Base-by-base conservation (phyloP, 257 asterid genomes). In the Gynochthodes officinalis region DNA sequence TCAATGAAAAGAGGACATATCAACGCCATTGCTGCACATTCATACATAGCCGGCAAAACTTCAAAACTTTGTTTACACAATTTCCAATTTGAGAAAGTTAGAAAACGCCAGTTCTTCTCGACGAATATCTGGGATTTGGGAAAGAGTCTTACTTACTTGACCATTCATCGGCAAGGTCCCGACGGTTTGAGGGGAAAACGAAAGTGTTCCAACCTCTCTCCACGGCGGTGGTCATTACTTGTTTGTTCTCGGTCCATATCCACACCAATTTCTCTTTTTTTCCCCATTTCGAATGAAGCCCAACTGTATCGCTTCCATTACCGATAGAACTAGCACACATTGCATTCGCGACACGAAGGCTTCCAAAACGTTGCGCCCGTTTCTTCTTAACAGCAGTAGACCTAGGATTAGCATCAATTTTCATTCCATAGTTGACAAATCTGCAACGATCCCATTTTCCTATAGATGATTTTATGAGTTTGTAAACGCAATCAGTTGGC, bases 161-260 rank as follows among this genome's bases (percentile, higher is more conserved):
- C 96, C 98, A 93, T 7, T 93, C 88, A 63, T 66, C 78, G 71
- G 98, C 96, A 62, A 93, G 86, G 64, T 84, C 79, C 6, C 89
- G 95, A 60, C 78, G 70, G 57, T 77, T 57, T 14, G 89, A 68
- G 54, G 74, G 80, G 78, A 93, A 93, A 48, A 93, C 65, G 69
- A 93, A 87, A 67, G 93, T 89, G 60, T 71, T 81, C 98, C 98
- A 93, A 44, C 96, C 98, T 76, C 96, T 86, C 77, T 90, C 97
- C n/a, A 87, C 89, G 25, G 97, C 95, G 67, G 90, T 88, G 11
- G 96, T 90, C 98, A 92, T 89, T 28, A 87, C 97, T 70, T 87
- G 80, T 78, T 92, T 87, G 84, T 84, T 92, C 82, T 87, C 89
- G 62, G 95, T 90, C 97, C 98, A 90, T 61, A 90, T 76, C 98